Evolutionary conservation across 1,284 basidiomycete species (phyloP).

Genomic region (Takashimella tepidaria): DNA sequence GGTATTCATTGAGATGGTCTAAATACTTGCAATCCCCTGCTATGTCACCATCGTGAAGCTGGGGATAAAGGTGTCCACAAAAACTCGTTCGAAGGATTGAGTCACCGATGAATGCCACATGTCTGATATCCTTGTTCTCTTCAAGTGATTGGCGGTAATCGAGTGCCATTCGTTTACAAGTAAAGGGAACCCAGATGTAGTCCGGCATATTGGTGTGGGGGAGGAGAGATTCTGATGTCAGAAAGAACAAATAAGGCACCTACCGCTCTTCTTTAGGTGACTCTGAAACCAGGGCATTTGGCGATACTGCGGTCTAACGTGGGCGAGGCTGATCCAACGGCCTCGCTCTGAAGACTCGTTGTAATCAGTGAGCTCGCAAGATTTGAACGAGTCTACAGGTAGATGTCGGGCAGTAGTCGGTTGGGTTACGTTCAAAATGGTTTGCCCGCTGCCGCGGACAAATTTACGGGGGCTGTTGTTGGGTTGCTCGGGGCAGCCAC

Average conservation of each 20-base stretch:
- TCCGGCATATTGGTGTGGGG: background rate
- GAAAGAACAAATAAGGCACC: background rate
- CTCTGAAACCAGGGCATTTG: background rate
- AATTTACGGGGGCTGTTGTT: background rate
- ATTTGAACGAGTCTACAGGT: background rate
- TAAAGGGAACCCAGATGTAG: background rate
- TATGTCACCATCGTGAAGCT: background rate
- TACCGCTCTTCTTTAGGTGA: background rate
- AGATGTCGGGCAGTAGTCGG: background rate
- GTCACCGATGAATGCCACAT: background rate
- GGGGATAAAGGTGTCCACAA: slow-evolving; percentile 2
- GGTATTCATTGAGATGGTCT: background rate
- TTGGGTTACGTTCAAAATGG: background rate
- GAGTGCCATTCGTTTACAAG: background rate
- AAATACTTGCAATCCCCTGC: background rate
- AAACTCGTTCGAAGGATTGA: slow-evolving; percentile 1
- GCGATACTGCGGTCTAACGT: background rate
- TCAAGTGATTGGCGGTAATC: background rate
- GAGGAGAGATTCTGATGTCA: background rate
- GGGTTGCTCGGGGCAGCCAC: background rate
- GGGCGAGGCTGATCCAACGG: background rate
- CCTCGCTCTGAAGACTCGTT: background rate
- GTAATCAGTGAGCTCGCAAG: background rate
- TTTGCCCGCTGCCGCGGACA: slow-evolving; percentile 1
- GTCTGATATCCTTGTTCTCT: slow-evolving; percentile 1